A percentile compares a stretch with the other conserved stretches of the same genome.
Evolutionary conservation across 208 protist genomes (phyloP).

Genomic region (Polymyxa betae): DNA sequence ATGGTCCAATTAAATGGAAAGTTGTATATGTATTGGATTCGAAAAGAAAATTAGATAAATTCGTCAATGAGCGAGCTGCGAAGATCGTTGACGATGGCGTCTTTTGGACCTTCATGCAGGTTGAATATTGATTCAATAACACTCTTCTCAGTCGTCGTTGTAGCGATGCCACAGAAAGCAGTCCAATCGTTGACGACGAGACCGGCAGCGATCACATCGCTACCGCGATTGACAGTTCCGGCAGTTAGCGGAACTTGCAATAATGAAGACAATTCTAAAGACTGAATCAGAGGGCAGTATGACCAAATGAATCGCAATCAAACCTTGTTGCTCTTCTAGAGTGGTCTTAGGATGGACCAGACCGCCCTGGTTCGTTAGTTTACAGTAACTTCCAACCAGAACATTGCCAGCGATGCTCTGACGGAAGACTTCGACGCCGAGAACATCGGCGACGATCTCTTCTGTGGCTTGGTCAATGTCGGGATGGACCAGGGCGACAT

Average conservation of each 20-base stretch:
- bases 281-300: no score
- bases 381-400: slow-evolving; percentile 96
- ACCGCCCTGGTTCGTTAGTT: slow-evolving; percentile 95
- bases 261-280: slow-evolving; percentile 90
- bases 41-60: slow-evolving; percentile 59
- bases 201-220: slow-evolving; percentile 80
- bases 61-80: slow-evolving; percentile 69
- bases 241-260: slow-evolving; percentile 94
- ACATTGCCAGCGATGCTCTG: slow-evolving; percentile 95
- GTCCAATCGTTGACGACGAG: slow-evolving; percentile 68
- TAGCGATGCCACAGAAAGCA: slow-evolving; percentile 97
- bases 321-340: slow-evolving; percentile 91
- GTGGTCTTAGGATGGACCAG: slow-evolving; percentile 80
- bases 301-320: background rate
- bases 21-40: background rate
- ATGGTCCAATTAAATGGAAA: background rate
- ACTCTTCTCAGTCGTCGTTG: slow-evolving; percentile 97
- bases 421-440: slow-evolving; percentile 91
- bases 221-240: slow-evolving; percentile 98
- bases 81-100: slow-evolving; percentile 65
- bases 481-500: slow-evolving; percentile 98
- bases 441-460: slow-evolving; percentile 97
- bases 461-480: slow-evolving; percentile 97
- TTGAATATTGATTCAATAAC: slow-evolving; percentile 99
- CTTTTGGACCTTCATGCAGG: slow-evolving; percentile 80